These are phyloP conservation scores for Hypocreales sp. DNA, from an alignment of 2,329 filamentous ascomycete genomes.

Conservation along the genomic window DNA sequence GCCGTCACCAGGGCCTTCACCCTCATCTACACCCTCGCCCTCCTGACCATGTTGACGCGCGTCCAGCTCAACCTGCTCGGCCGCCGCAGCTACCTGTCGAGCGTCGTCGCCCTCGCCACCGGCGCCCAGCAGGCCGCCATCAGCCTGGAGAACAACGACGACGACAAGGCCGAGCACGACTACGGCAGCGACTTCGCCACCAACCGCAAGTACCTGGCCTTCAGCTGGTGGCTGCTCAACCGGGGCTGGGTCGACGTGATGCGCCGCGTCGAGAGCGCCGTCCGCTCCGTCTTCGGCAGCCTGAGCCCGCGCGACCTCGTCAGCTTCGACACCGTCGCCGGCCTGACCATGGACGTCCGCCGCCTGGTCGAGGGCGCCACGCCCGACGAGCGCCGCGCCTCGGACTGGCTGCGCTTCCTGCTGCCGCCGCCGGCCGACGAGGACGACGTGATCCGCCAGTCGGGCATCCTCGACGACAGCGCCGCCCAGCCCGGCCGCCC, in stretches of 20 bases:
- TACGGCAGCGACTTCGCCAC: conserved; percentile 93
- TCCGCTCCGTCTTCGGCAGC: conserved; percentile 77
- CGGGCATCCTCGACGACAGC: conserved; percentile 53
- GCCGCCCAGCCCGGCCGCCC: conserved; percentile 16
- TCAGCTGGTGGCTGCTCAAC: conserved; percentile 96
- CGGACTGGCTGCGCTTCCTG: conserved; percentile 69
- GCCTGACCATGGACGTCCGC: conserved; percentile 69
- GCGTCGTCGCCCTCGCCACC: conserved; percentile 79
- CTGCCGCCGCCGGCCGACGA: conserved; percentile 70
- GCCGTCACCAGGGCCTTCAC: conserved; percentile 86
- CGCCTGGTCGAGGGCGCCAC: conserved; percentile 62
- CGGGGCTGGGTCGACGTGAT: conserved; percentile 75
- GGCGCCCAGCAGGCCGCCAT: conserved; percentile 62
- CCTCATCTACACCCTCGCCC: conserved; percentile 75
- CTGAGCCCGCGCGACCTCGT: conserved; percentile 82
- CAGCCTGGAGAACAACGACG: conserved; percentile 83
- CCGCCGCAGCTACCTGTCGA: conserved; percentile 87
- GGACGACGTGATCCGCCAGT: conserved; percentile 69
- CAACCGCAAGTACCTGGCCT: conserved; percentile 85
- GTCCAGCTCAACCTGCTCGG: conserved; percentile 96
- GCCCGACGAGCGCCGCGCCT: conserved; percentile 20
- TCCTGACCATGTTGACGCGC: conserved; percentile 82
- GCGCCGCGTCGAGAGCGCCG: conserved; percentile 67
- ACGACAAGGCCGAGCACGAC: conserved; percentile 65
- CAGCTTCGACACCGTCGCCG: conserved; percentile 62